Evolutionary conservation across 164 flowering plant species (phyloP), one percentile per base, ranked within the genome.

Genomic region (Paratinospora sagittata): DNA sequence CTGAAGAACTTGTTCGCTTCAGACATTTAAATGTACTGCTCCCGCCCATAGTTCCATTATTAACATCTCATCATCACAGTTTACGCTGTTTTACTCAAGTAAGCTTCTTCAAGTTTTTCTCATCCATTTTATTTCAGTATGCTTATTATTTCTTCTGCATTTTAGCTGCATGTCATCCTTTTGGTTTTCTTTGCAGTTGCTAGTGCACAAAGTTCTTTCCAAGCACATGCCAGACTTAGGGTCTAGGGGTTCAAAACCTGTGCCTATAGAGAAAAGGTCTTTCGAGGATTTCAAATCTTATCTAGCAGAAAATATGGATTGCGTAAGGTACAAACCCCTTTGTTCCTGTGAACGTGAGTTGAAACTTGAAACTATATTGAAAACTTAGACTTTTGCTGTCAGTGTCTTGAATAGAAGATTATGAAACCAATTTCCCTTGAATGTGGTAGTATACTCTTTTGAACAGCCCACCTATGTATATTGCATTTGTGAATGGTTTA

Each of bases 51-150:
- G 47, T 91, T 80, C 98, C 99, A 43, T 79, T 92, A 23, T 82
- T 95, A 78, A 95, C 99, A 16, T 92, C 99, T 64, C 99, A 95
- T 81, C 99, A 95, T 75, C 99, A 95, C 72, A 95, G 93, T 73
- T 81, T 95, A 70, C 97, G 99, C 72, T 97, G 93, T 30, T 90
- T n/a, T n/a, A n/a, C n/a, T n/a, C n/a, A n/a, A n/a, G n/a, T n/a
- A n/a, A n/a, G n/a, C n/a, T n/a, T n/a, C 92, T 81, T 36, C 98
- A 94, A 97, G 98, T 90, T 13, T 37, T 17, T 63, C 3, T 45
- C 17, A 3, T 67, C 8, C 26, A 37, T 24, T 39, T 30, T 63
- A 34, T 13, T 71, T 67, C 27, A 27, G 30, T n/a, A 13, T 17
- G 3, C 6, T 70, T n/a, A n/a, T n/a, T n/a, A 62, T 24, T 1